Percentiles rank a stretch among this genome's conserved stretches.
These are phyloP conservation scores for Phytophthora colocasiae DNA, from an alignment of 352 stramenopile species.

Conservation along the genomic window DNA sequence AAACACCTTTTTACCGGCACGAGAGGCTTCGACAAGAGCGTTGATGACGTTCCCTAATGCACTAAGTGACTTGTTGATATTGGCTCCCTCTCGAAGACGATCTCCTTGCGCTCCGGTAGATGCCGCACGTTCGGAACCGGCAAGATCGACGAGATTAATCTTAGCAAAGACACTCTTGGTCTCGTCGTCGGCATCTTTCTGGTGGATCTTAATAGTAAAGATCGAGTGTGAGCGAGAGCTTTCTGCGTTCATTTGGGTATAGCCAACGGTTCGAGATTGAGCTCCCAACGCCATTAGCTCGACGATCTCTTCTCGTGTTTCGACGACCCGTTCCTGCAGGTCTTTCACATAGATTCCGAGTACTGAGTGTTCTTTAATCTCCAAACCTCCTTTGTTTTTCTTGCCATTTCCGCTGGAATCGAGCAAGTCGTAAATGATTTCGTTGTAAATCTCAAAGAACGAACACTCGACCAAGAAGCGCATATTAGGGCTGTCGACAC, in stretches of 20 bases:
- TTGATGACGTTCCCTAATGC: conserved; percentile 95
- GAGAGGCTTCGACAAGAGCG: conserved; percentile 85
- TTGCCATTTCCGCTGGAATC: conserved; percentile 87
- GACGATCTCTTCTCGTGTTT: conserved; percentile 85
- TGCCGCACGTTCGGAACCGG: conserved; percentile 89
- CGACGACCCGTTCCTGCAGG: conserved; percentile 89
- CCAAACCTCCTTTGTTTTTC: conserved; percentile 88
- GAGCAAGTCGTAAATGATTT: conserved; percentile 96
- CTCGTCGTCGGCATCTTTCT: conserved; percentile 89
- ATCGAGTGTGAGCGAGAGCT: conserved; percentile 95
- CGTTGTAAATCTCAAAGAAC: conserved; percentile 98
- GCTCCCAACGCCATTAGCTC: conserved; percentile 82
- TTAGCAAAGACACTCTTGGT: conserved; percentile 92
- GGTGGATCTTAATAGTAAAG: conserved; percentile 96
- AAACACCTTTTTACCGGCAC: conserved; percentile 88
- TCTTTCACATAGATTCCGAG: conserved; percentile 96
- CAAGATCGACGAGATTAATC: conserved; percentile 96
- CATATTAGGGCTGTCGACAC: conserved; percentile 72
- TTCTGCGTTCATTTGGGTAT: conserved; percentile 95
- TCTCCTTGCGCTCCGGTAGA: conserved; percentile 92
- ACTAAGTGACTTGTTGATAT: conserved; percentile 95
- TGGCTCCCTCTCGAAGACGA: conserved; percentile 93
- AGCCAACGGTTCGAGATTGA: conserved; percentile 73
- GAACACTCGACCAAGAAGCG: conserved; percentile 92
- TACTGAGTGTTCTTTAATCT: conserved; percentile 95